These are phyloP conservation scores for Friedmanniomyces endolithicus DNA, from an alignment of 495 filamentous ascomycete genomes.

Conservation along the genomic window DNA sequence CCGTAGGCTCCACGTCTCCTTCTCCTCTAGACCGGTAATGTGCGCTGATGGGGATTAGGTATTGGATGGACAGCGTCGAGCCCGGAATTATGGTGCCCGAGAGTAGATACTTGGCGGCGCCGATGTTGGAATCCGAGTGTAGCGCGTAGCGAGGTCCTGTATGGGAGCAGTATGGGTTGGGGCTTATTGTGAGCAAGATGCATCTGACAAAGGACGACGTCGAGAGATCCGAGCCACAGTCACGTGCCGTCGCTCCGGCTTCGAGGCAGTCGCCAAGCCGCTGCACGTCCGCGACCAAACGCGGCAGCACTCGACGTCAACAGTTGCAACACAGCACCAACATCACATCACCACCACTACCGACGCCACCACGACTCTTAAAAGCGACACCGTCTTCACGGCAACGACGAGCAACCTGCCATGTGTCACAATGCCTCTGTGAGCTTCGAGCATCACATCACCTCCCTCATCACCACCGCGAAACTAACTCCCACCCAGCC, in stretches of 20 bases:
- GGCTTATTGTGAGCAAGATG: neutral
- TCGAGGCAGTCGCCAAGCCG: neutral
- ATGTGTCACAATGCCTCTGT: conserved; percentile 18
- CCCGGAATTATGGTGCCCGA: no score
- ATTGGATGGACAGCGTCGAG: no score
- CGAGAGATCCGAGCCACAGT: neutral
- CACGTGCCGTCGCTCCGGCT: neutral
- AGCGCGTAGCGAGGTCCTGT: no score
- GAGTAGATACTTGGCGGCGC: no score
- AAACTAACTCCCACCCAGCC: neutral
- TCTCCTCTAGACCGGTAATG: no score
- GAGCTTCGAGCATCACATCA: neutral
- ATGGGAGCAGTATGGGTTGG: no score
- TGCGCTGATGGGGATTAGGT: no score
- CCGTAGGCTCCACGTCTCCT: no score
- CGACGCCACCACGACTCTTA: no score
- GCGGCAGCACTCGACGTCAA: neutral
- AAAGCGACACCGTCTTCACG: neutral
- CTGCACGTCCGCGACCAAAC: neutral
- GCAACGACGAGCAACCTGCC: neutral
- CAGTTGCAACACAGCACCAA: neutral
- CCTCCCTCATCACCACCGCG: neutral
- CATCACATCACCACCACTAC: neutral
- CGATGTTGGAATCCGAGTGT: no score
- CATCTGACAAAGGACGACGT: conserved; percentile 1